phyloP scores from a whole-genome alignment of 2,329 filamentous ascomycete species.

The Nectriaceae sp. region DNA sequence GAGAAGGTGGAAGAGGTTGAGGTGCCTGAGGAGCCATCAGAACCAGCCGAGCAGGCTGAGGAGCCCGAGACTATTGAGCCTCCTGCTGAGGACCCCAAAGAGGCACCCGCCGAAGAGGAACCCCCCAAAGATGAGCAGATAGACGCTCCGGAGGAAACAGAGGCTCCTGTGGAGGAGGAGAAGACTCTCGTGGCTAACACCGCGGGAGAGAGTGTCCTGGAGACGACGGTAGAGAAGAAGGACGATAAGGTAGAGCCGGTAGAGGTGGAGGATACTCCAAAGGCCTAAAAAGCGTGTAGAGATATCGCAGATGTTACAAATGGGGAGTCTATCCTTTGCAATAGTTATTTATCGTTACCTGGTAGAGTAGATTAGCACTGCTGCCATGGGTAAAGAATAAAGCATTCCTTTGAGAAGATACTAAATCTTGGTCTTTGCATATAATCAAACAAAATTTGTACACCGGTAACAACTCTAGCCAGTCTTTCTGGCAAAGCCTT shows the following conservation, averaged over 20 bases:
- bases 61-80: constrained; percentile 2
- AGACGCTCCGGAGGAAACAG: constrained; percentile 1
- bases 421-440: no score
- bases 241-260: constrained; percentile 37
- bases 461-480: no score
- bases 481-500: no score
- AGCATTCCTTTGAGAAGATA: neutral
- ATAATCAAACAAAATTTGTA: no score
- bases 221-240: constrained; percentile 39
- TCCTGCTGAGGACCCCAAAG: neutral
- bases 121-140: constrained; percentile 29
- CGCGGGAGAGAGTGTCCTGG: constrained; percentile 46
- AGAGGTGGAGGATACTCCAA: constrained; percentile 37
- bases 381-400: neutral
- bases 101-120: constrained; percentile 1
- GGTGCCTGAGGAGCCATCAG: constrained; percentile 3
- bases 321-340: no score
- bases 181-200: constrained; percentile 44
- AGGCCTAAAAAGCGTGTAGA: constrained; percentile 21
- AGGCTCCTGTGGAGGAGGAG: constrained; percentile 17
- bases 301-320: no score
- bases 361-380: no score
- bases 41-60: constrained; percentile 4
- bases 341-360: no score
- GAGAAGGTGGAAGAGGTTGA: neutral